A percentile compares a stretch with the other conserved stretches of the same genome.
Conservation (phyloP, 345 rosid species). For the Litchi chinensis region DNA sequence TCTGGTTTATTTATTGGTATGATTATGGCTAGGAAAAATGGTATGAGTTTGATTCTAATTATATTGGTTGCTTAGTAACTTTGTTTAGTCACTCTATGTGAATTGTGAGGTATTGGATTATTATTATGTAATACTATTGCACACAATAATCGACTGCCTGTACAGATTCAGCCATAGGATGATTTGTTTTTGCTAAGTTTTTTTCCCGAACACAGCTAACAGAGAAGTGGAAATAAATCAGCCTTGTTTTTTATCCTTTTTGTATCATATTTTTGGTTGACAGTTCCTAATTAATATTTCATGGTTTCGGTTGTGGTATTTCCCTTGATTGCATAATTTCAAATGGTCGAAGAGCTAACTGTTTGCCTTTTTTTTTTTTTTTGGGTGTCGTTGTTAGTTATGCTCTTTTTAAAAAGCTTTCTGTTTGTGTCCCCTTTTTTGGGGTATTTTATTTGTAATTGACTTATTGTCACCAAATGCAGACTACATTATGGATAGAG, state of each 20-base stretch:
- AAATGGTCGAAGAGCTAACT: background rate
- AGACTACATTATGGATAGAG: slow-evolving; percentile 68
- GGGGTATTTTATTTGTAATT: background rate
- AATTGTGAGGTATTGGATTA: background rate
- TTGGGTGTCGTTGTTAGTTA: background rate
- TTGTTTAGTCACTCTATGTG: background rate
- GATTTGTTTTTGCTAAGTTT: background rate
- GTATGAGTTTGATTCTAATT: background rate
- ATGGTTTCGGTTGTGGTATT: background rate
- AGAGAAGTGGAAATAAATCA: background rate
- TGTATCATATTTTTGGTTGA: background rate
- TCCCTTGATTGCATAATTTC: background rate
- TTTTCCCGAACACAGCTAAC: background rate
- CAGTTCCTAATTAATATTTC: background rate
- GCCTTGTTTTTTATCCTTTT: background rate
- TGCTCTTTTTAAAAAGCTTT: background rate
- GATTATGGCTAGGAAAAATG: background rate
- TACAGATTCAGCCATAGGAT: background rate
- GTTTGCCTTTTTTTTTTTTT: background rate
- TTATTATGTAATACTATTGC: background rate
- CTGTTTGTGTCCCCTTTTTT: background rate
- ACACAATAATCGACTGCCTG: too few species aligned
- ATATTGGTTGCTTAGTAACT: background rate
- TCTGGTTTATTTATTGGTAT: background rate
- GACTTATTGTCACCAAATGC: slow-evolving; percentile 34